Conservation (phyloP, 495 filamentous ascomycete species). For the Talaromyces wortmannii region DNA sequence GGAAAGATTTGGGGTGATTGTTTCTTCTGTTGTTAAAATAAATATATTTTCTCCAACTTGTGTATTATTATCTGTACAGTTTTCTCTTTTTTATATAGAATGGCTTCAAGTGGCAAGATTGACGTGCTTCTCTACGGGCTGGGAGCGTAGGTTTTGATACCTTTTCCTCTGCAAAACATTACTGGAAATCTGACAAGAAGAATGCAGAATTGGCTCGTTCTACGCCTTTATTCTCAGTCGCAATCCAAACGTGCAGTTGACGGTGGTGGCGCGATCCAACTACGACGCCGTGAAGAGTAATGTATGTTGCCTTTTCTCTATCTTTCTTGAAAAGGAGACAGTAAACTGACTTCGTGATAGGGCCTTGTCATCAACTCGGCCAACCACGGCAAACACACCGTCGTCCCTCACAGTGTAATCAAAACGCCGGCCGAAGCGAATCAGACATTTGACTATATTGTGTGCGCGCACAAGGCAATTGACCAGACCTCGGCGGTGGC, state of each 20-base stretch:
- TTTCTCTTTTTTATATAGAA: not conserved
- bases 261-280: slow-evolving; percentile 46
- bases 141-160: slow-evolving; percentile 23
- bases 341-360: slow-evolving; percentile 6
- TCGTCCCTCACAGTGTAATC: slow-evolving; percentile 33
- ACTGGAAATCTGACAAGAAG: not conserved
- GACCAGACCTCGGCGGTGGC: slow-evolving; percentile 27
- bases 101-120: slow-evolving; percentile 12
- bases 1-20: not conserved
- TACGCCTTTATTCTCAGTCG: slow-evolving; percentile 40
- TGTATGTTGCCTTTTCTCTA: slow-evolving; percentile 10
- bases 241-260: slow-evolving; percentile 32
- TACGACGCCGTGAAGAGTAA: slow-evolving; percentile 38
- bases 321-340: no score
- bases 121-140: slow-evolving; percentile 31
- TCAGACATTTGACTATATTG: slow-evolving; percentile 33
- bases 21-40: no score
- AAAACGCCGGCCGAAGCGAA: slow-evolving; percentile 29
- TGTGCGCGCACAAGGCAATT: slow-evolving; percentile 47
- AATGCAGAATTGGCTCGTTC: slow-evolving; percentile 34
- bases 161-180: not conserved
- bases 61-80: not conserved
- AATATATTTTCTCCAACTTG: no score
- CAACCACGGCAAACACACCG: slow-evolving; percentile 38
- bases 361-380: slow-evolving; percentile 38